Evolutionary conservation across 805 yeast genomes (phyloP), one percentile per base, ranked within the genome.

Genomic region (Myxozyma vanderwaltii): DNA sequence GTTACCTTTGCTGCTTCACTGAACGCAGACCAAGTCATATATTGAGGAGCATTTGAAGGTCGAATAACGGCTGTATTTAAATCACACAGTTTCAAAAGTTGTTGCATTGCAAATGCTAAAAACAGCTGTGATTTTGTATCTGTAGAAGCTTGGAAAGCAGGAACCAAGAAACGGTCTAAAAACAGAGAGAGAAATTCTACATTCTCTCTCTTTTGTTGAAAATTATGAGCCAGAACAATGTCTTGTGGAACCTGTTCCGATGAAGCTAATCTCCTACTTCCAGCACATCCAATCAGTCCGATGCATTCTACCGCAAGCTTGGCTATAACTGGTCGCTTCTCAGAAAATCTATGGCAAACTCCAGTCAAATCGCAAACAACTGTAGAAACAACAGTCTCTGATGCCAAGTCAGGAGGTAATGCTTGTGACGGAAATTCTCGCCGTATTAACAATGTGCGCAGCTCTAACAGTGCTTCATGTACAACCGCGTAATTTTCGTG

Each of bases 51-150:
- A 2, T 23, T 29, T 6, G 52, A 48, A 3, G 48, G 40, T 13
- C 41, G 38, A 8, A 60, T 44, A 8, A 58, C 21, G 6, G 38
- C 26, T n/a, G 58, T 33, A 21, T 73, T 75, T 23, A 85, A 72
- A 1, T 81, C 84, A 69, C 90, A 78, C 15, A 83, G 79, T 63
- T 84, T 84, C 52, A 94, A 74, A 50, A 86, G 85, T 63, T 90
- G 94, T 71, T 94, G 99, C 82, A 94, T 89, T 0, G 92, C 87
- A 71, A 82, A 87, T 0, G 97, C 96, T 36, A 91, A 79, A 69
- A 86, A 88, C 58, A 88, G 78, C 71, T 94, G 99, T 50, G 84
- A 82, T 23, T 83, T 81, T 0, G 98, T 96, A 69, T 91, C 91
- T 35, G 86, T 88, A 1, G 97, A 86, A 0, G 96, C 91, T 84